Conservation (phyloP, 2,329 filamentous ascomycete species). For the Apiospora koreana region DNA sequence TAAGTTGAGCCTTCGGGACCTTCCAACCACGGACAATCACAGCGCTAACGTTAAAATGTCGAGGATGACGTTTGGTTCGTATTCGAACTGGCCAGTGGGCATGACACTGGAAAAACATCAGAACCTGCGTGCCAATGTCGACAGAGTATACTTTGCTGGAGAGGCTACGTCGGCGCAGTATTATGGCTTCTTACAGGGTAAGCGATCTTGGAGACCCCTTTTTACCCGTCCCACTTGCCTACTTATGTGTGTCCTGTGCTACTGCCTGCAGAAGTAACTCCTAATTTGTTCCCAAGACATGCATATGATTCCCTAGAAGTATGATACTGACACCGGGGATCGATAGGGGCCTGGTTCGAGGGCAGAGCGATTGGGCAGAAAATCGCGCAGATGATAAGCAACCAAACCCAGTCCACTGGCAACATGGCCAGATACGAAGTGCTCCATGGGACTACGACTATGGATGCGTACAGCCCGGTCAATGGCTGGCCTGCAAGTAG, state of each 20-base stretch:
- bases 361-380: conserved; percentile 50
- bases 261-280: neutral
- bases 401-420: conserved; percentile 18
- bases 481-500: conserved; percentile 40
- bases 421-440: conserved; percentile 28
- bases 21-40: neutral
- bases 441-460: conserved; percentile 37
- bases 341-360: conserved; percentile 58
- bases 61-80: conserved; percentile 57
- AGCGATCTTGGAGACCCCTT: neutral
- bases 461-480: conserved; percentile 32
- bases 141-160: conserved; percentile 64
- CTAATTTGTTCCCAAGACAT: neutral
- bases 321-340: neutral
- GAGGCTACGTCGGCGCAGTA: conserved; percentile 64
- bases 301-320: neutral
- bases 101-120: conserved; percentile 67
- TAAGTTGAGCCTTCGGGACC: conserved; percentile 16
- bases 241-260: neutral
- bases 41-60: neutral
- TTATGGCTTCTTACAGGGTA: conserved; percentile 59
- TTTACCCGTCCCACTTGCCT: neutral
- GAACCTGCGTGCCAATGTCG: conserved; percentile 66
- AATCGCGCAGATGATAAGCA: conserved; percentile 38
- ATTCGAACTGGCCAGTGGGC: conserved; percentile 67